A percentile compares a stretch with the other conserved stretches of the same genome.
Conservation (phyloP, 352 stramenopile genomes). For the Pythium aphanidermatum region DNA sequence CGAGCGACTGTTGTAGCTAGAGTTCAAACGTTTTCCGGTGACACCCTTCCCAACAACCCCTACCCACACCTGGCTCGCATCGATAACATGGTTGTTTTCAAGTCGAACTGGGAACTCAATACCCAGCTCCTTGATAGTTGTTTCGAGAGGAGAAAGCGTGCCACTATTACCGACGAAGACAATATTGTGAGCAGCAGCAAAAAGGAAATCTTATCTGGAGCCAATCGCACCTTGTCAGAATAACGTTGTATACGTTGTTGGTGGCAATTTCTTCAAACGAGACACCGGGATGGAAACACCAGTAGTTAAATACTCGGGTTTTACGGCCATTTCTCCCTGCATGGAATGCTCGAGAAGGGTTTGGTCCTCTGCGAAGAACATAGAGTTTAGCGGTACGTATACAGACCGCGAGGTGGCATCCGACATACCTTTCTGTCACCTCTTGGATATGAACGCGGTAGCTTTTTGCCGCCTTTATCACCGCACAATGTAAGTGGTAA, state of each 20-base stretch:
- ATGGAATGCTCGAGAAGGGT: slow-evolving; percentile 44
- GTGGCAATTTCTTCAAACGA: slow-evolving; percentile 93
- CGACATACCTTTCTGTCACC: slow-evolving; percentile 71
- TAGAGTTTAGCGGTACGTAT: slow-evolving; percentile 17
- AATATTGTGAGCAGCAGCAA: too few species aligned
- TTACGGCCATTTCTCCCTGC: slow-evolving; percentile 43
- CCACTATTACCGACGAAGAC: slow-evolving; percentile 54
- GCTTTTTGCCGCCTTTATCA: slow-evolving; percentile 68
- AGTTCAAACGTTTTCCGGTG: slow-evolving; percentile 91
- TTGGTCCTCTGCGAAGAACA: slow-evolving; percentile 21
- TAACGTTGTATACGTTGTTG: slow-evolving; percentile 88
- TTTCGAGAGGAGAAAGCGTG: slow-evolving; percentile 96
- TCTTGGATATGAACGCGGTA: slow-evolving; percentile 90
- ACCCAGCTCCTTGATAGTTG: slow-evolving; percentile 95
- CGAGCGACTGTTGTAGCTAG: slow-evolving; percentile 92
- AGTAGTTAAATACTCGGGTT: slow-evolving; percentile 94
- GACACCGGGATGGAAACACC: slow-evolving; percentile 97
- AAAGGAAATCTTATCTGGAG: too few species aligned
- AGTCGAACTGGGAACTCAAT: slow-evolving; percentile 94
- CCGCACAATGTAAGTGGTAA: too few species aligned
- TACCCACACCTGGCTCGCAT: slow-evolving; percentile 82
- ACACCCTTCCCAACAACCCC: slow-evolving; percentile 92
- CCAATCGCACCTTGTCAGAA: slow-evolving; percentile 85
- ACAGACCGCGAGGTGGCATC: too few species aligned
- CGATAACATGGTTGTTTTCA: slow-evolving; percentile 98